Base-by-base conservation (phyloP, 23 red algal genomes). In the Agarophyton chilense region DNA sequence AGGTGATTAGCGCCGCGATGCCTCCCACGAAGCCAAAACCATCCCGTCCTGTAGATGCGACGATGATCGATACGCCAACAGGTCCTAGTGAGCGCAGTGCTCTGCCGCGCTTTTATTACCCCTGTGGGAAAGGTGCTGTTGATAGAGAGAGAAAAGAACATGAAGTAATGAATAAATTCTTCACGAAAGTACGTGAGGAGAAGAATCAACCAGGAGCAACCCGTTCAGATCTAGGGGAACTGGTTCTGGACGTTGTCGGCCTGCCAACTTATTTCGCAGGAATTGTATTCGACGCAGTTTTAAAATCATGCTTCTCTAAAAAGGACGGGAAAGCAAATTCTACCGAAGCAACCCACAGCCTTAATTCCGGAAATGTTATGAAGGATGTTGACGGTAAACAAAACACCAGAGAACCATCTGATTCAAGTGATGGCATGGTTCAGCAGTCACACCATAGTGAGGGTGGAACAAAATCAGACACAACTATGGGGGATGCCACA, bases 101-200 rank as follows among this genome's bases (percentile, higher is more conserved):
- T 34, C 52, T 96, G 31, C 94, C 94, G 7, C 82, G 64, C 61
- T 97, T 97, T 82, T 97, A 97, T 62, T 97, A 74, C 75, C 90
- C 95, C 21, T 83, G 87, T 67, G 95, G 95, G 25, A 79, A 75
- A 31, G 95, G 91, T 55, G 80, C 78, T 6, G 88, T 84, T n/a
- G 47, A 81, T 9, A 71, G 90, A n/a, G 89, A 92, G 55, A 67
- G 53, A n/a, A 87, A 66, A 36, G 95, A 97, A 70, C 76, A 5
- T 13, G 47, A 74, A 45, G 26, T 83, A 11, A 89, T 90, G 26
- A 77, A 54, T 16, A 44, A 77, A 25, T 79, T 77, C 18, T 97
- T 93, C 42, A 45, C 49, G 33, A 60, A 52, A 33, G 8, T 67
- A 36, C 62, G 70, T 13, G 42, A 50, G 13, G 53, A 87, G 31